Percentiles rank a stretch among this genome's conserved stretches.
Evolutionary conservation across 2,329 filamentous ascomycete species (phyloP).

Genomic region (Rhinocladiella mackenziei): DNA sequence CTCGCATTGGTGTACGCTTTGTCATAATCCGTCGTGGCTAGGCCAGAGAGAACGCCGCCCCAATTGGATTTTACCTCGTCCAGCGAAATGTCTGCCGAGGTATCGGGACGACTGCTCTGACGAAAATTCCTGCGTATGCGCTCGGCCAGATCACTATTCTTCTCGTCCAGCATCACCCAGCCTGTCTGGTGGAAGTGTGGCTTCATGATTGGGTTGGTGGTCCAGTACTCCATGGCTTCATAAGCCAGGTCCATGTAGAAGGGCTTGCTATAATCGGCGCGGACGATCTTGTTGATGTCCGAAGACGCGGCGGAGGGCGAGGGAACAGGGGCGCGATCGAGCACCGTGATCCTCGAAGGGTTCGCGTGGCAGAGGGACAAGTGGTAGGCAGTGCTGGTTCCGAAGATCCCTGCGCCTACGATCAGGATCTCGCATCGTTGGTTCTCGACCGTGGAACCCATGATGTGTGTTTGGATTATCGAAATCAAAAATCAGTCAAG

Average conservation of each 20-base stretch:
- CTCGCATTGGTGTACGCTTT: conserved; percentile 49
- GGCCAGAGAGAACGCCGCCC: conserved; percentile 39
- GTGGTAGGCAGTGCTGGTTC: conserved; percentile 62
- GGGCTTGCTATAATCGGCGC: conserved; percentile 63
- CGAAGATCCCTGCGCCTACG: conserved; percentile 63
- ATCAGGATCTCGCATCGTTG: conserved; percentile 42
- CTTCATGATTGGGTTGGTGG: conserved; percentile 53
- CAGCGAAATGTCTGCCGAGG: conserved; percentile 43
- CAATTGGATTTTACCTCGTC: conserved; percentile 40
- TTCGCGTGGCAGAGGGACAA: conserved; percentile 41
- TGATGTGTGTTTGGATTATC: too few species aligned
- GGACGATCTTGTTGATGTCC: conserved; percentile 70
- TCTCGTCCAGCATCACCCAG: conserved; percentile 55
- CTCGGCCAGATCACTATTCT: conserved; percentile 45
- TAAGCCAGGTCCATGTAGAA: conserved; percentile 62
- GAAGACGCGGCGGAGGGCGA: conserved; percentile 59
- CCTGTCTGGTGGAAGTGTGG: conserved; percentile 58
- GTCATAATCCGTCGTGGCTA: conserved; percentile 38
- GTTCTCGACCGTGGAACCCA: conserved; percentile 4
- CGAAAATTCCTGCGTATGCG: conserved; percentile 54
- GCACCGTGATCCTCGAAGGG: conserved; percentile 50
- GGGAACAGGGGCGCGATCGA: conserved; percentile 54
- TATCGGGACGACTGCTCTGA: conserved; percentile 42
- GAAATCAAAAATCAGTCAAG: too few species aligned
- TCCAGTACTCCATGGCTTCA: conserved; percentile 62